A percentile compares a stretch with the other conserved stretches of the same genome.
These are phyloP conservation scores for Fistulifera pelliculosa DNA, from an alignment of 108 stramenopile species.

Conservation along the genomic window DNA sequence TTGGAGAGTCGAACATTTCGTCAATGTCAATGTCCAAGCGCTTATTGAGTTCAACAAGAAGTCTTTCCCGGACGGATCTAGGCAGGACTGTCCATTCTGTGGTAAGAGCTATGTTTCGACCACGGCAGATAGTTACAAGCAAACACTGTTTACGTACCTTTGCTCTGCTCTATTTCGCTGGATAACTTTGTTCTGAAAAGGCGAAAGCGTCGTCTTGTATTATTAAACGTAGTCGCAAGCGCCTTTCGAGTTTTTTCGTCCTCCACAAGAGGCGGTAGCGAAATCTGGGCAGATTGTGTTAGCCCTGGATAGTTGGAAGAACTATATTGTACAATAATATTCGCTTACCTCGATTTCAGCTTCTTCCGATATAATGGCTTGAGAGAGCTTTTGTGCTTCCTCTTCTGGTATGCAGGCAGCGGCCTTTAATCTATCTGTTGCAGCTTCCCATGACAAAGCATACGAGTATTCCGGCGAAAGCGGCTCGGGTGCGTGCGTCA, in stretches of 20 bases:
- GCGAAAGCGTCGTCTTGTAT: conserved; percentile 47
- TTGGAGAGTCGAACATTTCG: conserved; percentile 54
- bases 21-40: conserved; percentile 78
- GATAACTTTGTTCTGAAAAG: conserved; percentile 56
- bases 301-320: not conserved
- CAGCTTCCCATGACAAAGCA: conserved; percentile 79
- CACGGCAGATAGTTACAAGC: not conserved
- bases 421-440: conserved; percentile 62
- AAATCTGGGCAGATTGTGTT: conserved; percentile 30
- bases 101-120: not conserved
- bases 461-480: conserved; percentile 49
- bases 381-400: conserved; percentile 55
- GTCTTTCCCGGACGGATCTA: conserved; percentile 39
- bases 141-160: conserved; percentile 15
- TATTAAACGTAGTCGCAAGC: conserved; percentile 36
- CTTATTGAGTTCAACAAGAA: conserved; percentile 65
- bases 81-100: conserved; percentile 37
- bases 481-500: conserved; percentile 75
- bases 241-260: conserved; percentile 37
- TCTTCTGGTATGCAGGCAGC: conserved; percentile 55
- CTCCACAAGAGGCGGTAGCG: conserved; percentile 56
- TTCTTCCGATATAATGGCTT: conserved; percentile 36
- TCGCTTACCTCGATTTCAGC: conserved; percentile 57
- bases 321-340: not conserved
- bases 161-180: conserved; percentile 57